Conservation (phyloP, 768 basidiomycete species). For the Pisolithus tinctorius region DNA sequence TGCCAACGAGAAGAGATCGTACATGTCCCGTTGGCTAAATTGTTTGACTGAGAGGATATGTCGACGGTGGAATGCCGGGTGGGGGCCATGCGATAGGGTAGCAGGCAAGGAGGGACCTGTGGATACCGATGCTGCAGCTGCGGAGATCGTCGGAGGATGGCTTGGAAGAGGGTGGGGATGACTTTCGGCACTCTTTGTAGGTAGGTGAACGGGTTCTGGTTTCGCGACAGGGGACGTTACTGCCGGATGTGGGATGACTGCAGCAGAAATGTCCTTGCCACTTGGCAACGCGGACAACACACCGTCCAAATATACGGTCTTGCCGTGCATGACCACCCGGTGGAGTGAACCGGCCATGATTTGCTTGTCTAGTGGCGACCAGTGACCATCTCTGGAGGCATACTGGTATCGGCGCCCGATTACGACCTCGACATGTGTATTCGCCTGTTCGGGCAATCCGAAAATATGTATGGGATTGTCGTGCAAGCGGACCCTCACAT, state of each 20-base stretch:
- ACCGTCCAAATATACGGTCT: conserved; percentile 88
- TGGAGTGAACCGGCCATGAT: conserved; percentile 72
- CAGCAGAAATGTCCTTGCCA: conserved; percentile 69
- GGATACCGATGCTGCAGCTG: not conserved
- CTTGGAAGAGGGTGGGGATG: conserved; percentile 9
- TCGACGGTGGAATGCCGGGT: conserved; percentile 86
- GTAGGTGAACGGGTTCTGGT: conserved; percentile 25
- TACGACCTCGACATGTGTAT: conserved; percentile 91
- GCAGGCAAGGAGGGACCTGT: conserved; percentile 8
- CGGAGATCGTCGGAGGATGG: conserved; percentile 3
- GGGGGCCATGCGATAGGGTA: conserved; percentile 32
- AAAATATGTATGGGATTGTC: conserved; percentile 94
- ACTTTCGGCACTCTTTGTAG: conserved; percentile 25
- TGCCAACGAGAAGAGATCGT: conserved; percentile 90
- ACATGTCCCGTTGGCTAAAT: conserved; percentile 81
- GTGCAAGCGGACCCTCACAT: conserved; percentile 74
- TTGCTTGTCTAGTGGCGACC: conserved; percentile 77
- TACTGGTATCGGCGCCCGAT: conserved; percentile 69
- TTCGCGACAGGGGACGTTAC: conserved; percentile 14
- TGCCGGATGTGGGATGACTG: conserved; percentile 40
- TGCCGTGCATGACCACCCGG: conserved; percentile 84
- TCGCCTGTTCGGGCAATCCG: conserved; percentile 75
- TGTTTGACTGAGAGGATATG: conserved; percentile 95
- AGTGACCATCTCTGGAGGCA: conserved; percentile 41
- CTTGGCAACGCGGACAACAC: conserved; percentile 48